A percentile compares a stretch with the other conserved stretches of the same genome.
phyloP scores from a whole-genome alignment of 345 rosid genomes.

The Citrus sinensis region DVS_A1.0 CM039166.1:17999001-17999500 shows the following conservation, averaged over 20 bases:
- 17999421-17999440: constrained; percentile 4
- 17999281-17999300: background rate
- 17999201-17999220: constrained; percentile 2
- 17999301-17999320: constrained; percentile 1
- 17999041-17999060: background rate
- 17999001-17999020: background rate
- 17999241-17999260: background rate
- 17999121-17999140: background rate
- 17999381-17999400: constrained; percentile 8
- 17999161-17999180: background rate
- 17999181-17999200: background rate
- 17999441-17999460: background rate
- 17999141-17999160: background rate
- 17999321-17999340: constrained; percentile 2
- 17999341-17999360: constrained; percentile 6
- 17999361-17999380: background rate
- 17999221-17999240: constrained; percentile 11
- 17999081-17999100: background rate
- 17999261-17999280: constrained; percentile 1
- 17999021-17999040: too few species aligned
- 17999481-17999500: background rate
- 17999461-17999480: background rate
- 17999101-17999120: background rate
- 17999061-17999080: background rate
- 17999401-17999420: constrained; percentile 5